Evolutionary conservation across 768 basidiomycete species (phyloP).

Genomic region (Boletus coccyginus): DNA sequence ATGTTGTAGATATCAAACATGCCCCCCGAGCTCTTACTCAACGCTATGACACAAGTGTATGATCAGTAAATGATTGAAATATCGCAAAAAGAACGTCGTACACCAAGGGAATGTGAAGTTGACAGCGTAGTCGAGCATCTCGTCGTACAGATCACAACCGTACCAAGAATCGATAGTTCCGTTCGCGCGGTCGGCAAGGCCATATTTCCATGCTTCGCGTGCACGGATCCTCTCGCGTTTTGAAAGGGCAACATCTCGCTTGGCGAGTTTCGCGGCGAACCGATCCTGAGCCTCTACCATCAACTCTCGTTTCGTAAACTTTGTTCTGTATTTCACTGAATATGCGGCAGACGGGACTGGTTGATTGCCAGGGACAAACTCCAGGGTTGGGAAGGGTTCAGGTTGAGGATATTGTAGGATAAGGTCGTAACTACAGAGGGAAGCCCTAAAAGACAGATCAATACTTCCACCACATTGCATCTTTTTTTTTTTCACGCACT

Average conservation of each 20-base stretch:
- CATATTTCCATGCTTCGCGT: constrained; percentile 40
- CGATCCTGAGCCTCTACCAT: constrained; percentile 20
- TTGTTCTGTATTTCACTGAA: constrained; percentile 16
- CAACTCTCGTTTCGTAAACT: constrained; percentile 18
- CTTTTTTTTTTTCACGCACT: constrained; percentile 43
- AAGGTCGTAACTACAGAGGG: constrained; percentile 63
- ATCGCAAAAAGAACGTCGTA: constrained; percentile 23
- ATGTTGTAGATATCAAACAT: constrained; percentile 50
- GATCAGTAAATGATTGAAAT: constrained; percentile 6
- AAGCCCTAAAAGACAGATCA: constrained; percentile 38
- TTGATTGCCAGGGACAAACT: constrained; percentile 15
- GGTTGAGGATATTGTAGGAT: constrained; percentile 69
- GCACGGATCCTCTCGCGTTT: constrained; percentile 27
- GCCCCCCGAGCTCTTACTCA: constrained; percentile 27
- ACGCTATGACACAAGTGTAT: constrained; percentile 3
- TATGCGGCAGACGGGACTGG: neutral
- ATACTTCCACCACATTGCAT: neutral
- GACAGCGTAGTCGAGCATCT: constrained; percentile 67
- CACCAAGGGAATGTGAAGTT: constrained; percentile 69
- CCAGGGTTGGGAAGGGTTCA: constrained; percentile 42
- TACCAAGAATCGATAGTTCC: constrained; percentile 63
- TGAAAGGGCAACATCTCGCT: constrained; percentile 16
- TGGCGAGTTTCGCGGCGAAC: constrained; percentile 22
- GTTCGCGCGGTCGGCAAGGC: constrained; percentile 46
- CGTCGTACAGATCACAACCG: constrained; percentile 61